phyloP scores from a whole-genome alignment of 2,329 filamentous ascomycete genomes.

The Epichloe baconii region DNA sequence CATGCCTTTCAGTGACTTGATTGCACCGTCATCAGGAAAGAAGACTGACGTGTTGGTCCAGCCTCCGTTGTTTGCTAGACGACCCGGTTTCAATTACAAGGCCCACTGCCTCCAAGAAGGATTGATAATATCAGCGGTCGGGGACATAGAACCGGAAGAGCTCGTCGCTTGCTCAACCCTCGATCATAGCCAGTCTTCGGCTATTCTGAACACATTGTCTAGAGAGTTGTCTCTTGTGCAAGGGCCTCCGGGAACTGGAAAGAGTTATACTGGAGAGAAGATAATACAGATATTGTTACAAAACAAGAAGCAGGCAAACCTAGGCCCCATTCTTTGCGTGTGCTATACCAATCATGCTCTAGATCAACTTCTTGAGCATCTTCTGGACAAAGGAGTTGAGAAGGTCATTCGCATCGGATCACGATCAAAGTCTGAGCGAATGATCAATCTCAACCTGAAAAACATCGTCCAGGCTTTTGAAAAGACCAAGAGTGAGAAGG shows the following conservation, averaged over 20 bases:
- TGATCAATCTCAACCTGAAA: conserved; percentile 38
- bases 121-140: conserved; percentile 11
- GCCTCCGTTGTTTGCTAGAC: conserved; percentile 37
- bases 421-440: conserved; percentile 38
- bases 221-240: conserved; percentile 48
- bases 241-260: conserved; percentile 59
- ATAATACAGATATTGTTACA: conserved; percentile 42
- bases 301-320: conserved; percentile 22
- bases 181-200: conserved; percentile 36
- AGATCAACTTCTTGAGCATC: conserved; percentile 46
- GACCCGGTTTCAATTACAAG: conserved; percentile 35
- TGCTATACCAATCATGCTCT: conserved; percentile 39
- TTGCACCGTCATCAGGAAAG: conserved; percentile 21
- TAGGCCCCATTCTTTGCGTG: conserved; percentile 38
- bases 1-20: conserved; percentile 36
- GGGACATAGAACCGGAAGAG: conserved; percentile 8
- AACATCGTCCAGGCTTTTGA: conserved; percentile 17
- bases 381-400: conserved; percentile 32
- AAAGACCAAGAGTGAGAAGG: conserved; percentile 27
- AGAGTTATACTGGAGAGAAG: conserved; percentile 46
- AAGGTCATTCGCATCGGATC: conserved; percentile 50
- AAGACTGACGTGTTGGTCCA: conserved; percentile 16
- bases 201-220: conserved; percentile 38
- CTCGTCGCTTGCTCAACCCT: conserved; percentile 29
- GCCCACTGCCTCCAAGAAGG: conserved; percentile 21